Base-by-base conservation (phyloP, 768 basidiomycete species). In the Suillus discolor region DNA sequence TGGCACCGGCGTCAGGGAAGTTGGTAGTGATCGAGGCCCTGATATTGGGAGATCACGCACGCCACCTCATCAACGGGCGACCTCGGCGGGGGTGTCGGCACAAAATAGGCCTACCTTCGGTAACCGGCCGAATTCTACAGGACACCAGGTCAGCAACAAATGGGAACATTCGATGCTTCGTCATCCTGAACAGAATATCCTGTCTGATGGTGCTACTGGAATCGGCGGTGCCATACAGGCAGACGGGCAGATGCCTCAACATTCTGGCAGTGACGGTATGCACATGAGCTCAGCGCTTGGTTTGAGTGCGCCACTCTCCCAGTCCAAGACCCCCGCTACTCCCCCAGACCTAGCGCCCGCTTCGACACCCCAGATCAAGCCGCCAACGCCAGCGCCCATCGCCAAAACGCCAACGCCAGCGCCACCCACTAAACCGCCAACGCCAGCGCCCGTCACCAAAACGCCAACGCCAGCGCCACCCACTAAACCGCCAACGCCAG, bases 21-120 rank as follows among this genome's bases (percentile, higher is more conserved):
- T 69, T 12, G 34, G 61, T 20, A 69, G 72, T 8, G 75, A 75
- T 39, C 57, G 73, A 15, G 71, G 71, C 3, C 25, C 70, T 1
- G 68, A 63, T 59, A 23, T 61, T 4, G 12, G 65, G n/a, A 67
- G 51, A 25, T 54, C 66, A 9, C 23, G 57, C 53, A 36, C 63
- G 15, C 59, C 68, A 38, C 20, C 61, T 45, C 31, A 13, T 20
- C 59, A 60, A 18, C 59, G 18, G 59, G 59, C 59, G 18, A 31
- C 41, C 41, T 60, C 28, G 18, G 3, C 41, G 6, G 59, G 25
- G 59, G 25, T 60, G 12, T 13, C 13, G 6, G 59, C 18, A 45
- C 49, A 16, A 66, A 63, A 44, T 54, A 67, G 41, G 8, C 6
- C n/a, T 55, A 55, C 20, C 18, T 18, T 12, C n/a, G 65, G 69